phyloP scores from a whole-genome alignment of 2,329 filamentous ascomycete species.

The Diplodia seriata region DNA sequence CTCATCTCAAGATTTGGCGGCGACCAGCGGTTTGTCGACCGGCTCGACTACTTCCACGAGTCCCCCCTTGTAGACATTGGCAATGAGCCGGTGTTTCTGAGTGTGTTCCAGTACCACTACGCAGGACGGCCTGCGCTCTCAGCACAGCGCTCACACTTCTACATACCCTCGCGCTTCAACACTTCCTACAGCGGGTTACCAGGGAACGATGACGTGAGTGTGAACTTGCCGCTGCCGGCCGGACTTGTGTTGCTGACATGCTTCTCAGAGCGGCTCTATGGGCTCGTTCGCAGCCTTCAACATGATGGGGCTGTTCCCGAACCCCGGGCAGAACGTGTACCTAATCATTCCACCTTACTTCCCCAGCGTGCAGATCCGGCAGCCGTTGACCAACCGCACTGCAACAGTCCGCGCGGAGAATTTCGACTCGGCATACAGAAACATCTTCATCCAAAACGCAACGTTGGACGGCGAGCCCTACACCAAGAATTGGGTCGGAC shows the following conservation, averaged over 20 bases:
- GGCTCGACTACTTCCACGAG: conserved; percentile 55
- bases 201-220: conserved; percentile 52
- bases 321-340: conserved; percentile 57
- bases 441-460: conserved; percentile 54
- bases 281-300: conserved; percentile 53
- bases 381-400: conserved; percentile 50
- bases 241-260: not conserved
- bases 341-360: conserved; percentile 58
- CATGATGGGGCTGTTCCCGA: conserved; percentile 56
- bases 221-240: not conserved
- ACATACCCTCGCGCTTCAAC: conserved; percentile 55
- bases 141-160: conserved; percentile 51
- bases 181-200: conserved; percentile 51
- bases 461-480: conserved; percentile 52
- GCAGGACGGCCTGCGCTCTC: conserved; percentile 53
- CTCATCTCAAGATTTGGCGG: conserved; percentile 53
- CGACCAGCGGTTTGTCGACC: conserved; percentile 48
- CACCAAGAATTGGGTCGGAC: conserved; percentile 54
- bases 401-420: conserved; percentile 51
- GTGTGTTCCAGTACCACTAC: conserved; percentile 56
- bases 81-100: conserved; percentile 56
- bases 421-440: conserved; percentile 51
- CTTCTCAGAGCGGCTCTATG: conserved; percentile 50
- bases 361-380: conserved; percentile 49
- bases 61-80: conserved; percentile 54